A percentile compares a stretch with the other conserved stretches of the same genome.
phyloP scores from a whole-genome alignment of 805 yeast species.

The Saturnispora halmiae region DNA sequence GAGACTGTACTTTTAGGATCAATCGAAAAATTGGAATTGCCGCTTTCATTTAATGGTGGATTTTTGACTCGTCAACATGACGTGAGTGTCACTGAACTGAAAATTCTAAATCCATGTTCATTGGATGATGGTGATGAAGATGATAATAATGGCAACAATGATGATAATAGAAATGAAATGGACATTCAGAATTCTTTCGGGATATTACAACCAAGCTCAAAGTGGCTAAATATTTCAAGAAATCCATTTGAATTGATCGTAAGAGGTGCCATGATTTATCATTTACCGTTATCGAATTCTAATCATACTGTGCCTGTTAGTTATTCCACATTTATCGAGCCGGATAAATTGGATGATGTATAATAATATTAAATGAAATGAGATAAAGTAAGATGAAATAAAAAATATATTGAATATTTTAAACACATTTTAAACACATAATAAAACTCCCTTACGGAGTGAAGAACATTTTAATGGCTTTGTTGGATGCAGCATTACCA shows the following conservation, averaged over 20 bases:
- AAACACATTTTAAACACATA: no score
- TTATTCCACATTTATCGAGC: conserved; percentile 49
- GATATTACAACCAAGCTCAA: conserved; percentile 27
- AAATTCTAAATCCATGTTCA: conserved; percentile 63
- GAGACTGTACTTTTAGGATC: conserved; percentile 69
- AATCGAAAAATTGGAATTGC: conserved; percentile 55
- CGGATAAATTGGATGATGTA: conserved; percentile 20
- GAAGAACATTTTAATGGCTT: conserved; percentile 43
- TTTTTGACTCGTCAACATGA: conserved; percentile 55
- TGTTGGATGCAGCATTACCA: conserved; percentile 41
- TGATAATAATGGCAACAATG: conserved; percentile 13
- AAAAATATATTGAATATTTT: not conserved
- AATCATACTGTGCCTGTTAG: conserved; percentile 54
- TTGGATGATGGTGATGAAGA: conserved; percentile 20
- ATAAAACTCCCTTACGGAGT: no score
- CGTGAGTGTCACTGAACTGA: conserved; percentile 58
- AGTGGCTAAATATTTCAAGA: conserved; percentile 67
- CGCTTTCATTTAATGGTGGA: conserved; percentile 69
- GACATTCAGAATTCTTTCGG: not conserved
- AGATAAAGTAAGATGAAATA: not conserved
- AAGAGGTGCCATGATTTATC: conserved; percentile 73
- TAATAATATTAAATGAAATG: conserved; percentile 1
- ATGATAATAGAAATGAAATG: not conserved
- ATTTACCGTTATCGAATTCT: conserved; percentile 51
- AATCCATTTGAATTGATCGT: conserved; percentile 82